phyloP scores from a whole-genome alignment of 2,329 filamentous ascomycete genomes.

The Cladosporium austrohemisphaericum region DNA sequence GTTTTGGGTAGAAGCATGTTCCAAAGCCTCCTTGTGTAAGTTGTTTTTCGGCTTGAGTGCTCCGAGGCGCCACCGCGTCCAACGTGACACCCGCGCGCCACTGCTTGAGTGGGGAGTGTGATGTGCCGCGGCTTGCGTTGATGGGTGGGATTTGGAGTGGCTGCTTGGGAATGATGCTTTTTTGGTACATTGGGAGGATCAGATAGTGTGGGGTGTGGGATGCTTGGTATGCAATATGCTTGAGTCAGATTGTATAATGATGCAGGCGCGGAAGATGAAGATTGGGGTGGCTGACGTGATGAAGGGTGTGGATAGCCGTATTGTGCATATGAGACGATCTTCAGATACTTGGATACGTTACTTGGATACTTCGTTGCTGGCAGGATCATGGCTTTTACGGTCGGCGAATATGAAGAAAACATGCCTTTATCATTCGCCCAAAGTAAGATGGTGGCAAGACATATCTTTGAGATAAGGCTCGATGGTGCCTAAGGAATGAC shows the following conservation, averaged over 20 bases:
- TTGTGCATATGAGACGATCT: too few species aligned
- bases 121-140: background rate
- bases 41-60: conserved; percentile 5
- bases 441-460: too few species aligned
- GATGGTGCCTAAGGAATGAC: conserved; percentile 1
- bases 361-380: too few species aligned
- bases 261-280: too few species aligned
- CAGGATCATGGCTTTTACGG: too few species aligned
- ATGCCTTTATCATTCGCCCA: too few species aligned
- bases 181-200: too few species aligned
- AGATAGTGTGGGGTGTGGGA: background rate
- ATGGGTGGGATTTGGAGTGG: background rate
- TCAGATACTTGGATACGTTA: too few species aligned
- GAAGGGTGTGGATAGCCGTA: too few species aligned
- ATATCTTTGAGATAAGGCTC: background rate
- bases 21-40: conserved; percentile 2
- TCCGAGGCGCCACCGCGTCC: conserved; percentile 9
- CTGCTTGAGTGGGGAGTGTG: background rate
- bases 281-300: too few species aligned
- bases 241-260: background rate
- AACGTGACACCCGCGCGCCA: conserved; percentile 10
- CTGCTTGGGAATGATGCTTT: background rate
- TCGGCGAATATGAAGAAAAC: too few species aligned
- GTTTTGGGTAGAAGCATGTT: background rate
- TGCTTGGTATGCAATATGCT: background rate